phyloP scores from a whole-genome alignment of 179 eudicot species.

The Amaranthus tricolor region DNA sequence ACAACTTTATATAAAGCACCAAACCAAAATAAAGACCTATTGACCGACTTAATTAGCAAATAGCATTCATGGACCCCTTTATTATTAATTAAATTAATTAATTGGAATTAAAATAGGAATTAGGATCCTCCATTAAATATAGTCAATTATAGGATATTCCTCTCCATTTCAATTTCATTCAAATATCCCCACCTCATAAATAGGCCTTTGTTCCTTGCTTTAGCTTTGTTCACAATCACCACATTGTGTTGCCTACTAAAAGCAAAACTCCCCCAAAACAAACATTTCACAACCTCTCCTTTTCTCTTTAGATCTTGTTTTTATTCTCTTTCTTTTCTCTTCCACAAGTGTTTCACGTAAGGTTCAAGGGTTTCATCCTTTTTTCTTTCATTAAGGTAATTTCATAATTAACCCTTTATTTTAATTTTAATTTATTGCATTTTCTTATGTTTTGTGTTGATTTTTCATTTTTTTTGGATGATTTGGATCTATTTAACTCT shows the following conservation, averaged over 20 bases:
- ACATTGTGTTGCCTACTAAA: too few relatives aligned
- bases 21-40: too few relatives aligned
- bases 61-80: too few relatives aligned
- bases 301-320: constrained; percentile 8
- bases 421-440: constrained; percentile 7
- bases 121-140: neutral
- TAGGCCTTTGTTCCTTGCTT: neutral
- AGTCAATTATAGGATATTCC: constrained; percentile 18
- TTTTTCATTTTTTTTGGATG: neutral
- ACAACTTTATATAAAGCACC: too few relatives aligned
- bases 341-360: neutral
- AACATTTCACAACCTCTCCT: neutral
- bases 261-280: too few relatives aligned
- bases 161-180: neutral
- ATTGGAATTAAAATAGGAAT: too few relatives aligned
- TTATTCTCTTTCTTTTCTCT: neutral
- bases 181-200: neutral
- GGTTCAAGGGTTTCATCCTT: neutral
- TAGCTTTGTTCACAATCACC: neutral
- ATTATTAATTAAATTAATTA: too few relatives aligned
- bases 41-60: too few relatives aligned
- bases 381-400: constrained; percentile 23
- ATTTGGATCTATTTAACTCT: neutral
- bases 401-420: neutral
- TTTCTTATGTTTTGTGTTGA: neutral